Conservation (phyloP, 1,284 basidiomycete species). For the Polyporus tsugae region DNA sequence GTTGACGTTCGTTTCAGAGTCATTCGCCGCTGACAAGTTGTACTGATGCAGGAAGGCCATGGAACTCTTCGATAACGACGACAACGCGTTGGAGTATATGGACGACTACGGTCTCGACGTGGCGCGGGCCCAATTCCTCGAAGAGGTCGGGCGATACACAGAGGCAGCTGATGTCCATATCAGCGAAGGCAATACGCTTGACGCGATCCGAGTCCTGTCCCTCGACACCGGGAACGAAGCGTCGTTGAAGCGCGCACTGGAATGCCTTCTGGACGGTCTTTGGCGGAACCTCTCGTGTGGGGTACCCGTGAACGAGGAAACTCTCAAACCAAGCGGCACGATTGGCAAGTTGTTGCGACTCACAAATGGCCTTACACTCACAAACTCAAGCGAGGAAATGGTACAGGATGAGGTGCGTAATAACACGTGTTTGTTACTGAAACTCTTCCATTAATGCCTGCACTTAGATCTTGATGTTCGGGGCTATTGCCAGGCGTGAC, state of each 20-base stretch:
- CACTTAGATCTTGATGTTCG: conserved; percentile 50
- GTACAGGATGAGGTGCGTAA: conserved; percentile 33
- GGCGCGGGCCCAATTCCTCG: conserved; percentile 59
- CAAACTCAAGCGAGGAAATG: conserved; percentile 10
- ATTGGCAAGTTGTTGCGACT: conserved; percentile 28
- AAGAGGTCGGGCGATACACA: conserved; percentile 48
- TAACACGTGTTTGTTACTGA: background rate
- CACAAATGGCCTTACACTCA: conserved; percentile 10
- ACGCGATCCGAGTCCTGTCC: conserved; percentile 59
- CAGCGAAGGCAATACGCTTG: conserved; percentile 54
- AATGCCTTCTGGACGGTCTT: conserved; percentile 37
- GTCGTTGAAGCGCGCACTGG: conserved; percentile 33
- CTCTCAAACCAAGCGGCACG: conserved; percentile 14
- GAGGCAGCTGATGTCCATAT: conserved; percentile 68
- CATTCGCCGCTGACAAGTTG: background rate
- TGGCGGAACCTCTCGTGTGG: conserved; percentile 43
- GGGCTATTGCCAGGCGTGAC: conserved; percentile 43
- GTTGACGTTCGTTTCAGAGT: conserved; percentile 31
- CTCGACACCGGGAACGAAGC: conserved; percentile 38
- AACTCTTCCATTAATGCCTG: background rate
- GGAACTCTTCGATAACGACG: conserved; percentile 56
- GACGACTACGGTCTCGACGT: conserved; percentile 63
- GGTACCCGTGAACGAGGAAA: conserved; percentile 23
- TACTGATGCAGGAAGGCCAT: conserved; percentile 51
- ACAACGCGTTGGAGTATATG: conserved; percentile 66